Percentiles rank a stretch among this genome's conserved stretches.
Evolutionary conservation across 352 stramenopile species (phyloP).

Genomic region (Pilasporangium apinafurcum): DNA sequence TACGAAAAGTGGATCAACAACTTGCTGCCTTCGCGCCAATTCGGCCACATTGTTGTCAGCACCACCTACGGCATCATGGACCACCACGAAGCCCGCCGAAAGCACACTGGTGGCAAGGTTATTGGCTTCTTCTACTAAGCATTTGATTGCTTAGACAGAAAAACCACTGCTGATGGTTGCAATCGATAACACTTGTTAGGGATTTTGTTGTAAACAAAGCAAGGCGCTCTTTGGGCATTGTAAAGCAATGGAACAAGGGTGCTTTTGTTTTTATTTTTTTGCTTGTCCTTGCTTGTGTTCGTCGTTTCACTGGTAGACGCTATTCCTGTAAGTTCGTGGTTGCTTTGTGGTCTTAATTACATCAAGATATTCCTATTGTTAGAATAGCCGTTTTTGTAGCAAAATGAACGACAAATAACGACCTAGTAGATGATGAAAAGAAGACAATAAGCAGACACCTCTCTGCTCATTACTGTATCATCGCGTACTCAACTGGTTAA

Average conservation of each 20-base stretch:
- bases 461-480: too few species aligned
- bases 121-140: conserved; percentile 99
- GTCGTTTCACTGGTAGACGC: not conserved
- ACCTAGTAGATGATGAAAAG: too few species aligned
- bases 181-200: too few species aligned
- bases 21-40: conserved; percentile 97
- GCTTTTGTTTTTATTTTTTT: not conserved
- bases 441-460: too few species aligned
- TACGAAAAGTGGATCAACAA: conserved; percentile 99
- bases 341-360: too few species aligned
- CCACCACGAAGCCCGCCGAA: conserved; percentile 94
- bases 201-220: conserved; percentile 4
- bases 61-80: conserved; percentile 91
- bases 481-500: too few species aligned
- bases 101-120: conserved; percentile 99
- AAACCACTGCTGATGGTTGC: too few species aligned
- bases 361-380: too few species aligned
- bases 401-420: too few species aligned
- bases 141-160: conserved; percentile 3
- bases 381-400: too few species aligned
- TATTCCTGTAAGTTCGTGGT: too few species aligned
- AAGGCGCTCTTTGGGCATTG: conserved; percentile 4
- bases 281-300: not conserved
- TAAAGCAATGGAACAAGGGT: too few species aligned
- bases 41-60: conserved; percentile 96